phyloP scores from a whole-genome alignment of 2,329 filamentous ascomycete genomes.

The Ophioceras dolichostomum region DNA sequence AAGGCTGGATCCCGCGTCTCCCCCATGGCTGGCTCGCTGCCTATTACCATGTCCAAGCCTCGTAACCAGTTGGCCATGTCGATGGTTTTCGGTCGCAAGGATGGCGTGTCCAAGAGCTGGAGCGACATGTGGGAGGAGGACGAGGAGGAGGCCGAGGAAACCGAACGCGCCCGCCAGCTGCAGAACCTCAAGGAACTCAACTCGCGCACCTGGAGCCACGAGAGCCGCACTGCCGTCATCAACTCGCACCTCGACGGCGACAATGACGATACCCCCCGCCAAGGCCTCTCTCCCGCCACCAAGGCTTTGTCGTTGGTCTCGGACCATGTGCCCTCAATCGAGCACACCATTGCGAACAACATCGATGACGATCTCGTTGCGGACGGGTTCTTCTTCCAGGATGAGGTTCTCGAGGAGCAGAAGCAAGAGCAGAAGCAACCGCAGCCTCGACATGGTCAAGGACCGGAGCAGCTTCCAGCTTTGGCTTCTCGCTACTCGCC shows the following conservation, averaged over 20 bases:
- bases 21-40: slow-evolving; percentile 55
- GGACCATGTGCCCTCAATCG: slow-evolving; percentile 21
- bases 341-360: slow-evolving; percentile 27
- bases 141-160: slow-evolving; percentile 57
- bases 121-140: slow-evolving; percentile 98
- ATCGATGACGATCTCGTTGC: slow-evolving; percentile 55
- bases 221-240: slow-evolving; percentile 40
- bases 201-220: slow-evolving; percentile 67
- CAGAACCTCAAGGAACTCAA: slow-evolving; percentile 53
- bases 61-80: slow-evolving; percentile 59
- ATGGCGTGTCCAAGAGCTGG: slow-evolving; percentile 94
- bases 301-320: slow-evolving; percentile 26
- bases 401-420: slow-evolving; percentile 32
- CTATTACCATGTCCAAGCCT: slow-evolving; percentile 70
- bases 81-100: slow-evolving; percentile 66
- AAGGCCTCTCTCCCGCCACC: slow-evolving; percentile 26
- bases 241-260: slow-evolving; percentile 19
- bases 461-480: slow-evolving; percentile 16
- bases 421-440: slow-evolving; percentile 18
- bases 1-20: slow-evolving; percentile 41
- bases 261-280: slow-evolving; percentile 30
- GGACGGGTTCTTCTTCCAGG: slow-evolving; percentile 64
- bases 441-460: too few relatives aligned
- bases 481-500: slow-evolving; percentile 48
- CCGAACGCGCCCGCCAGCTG: slow-evolving; percentile 48